Evolutionary conservation across 352 stramenopile genomes (phyloP), one percentile per base, ranked within the genome.

Genomic region (Phytophthora multivora): DNA sequence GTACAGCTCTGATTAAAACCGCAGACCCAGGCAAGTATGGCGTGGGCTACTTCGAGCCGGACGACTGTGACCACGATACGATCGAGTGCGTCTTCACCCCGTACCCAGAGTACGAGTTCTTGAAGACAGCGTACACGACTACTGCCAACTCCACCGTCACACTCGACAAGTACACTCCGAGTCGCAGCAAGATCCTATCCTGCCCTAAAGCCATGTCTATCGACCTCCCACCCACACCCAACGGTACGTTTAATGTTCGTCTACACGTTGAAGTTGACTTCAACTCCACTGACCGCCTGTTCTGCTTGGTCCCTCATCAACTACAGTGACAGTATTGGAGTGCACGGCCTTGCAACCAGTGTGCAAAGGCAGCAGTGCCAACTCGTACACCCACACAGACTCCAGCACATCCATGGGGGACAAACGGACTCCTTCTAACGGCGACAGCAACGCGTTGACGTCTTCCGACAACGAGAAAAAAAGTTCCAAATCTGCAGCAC

Each of bases 61-160:
- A 86, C 18, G 69, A 79, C 51, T 94, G 85, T 49, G 81, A 94
- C 73, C 63, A 91, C 61, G 69, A 77, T 43, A 75, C 35, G n/a
- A 57, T 71, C 10, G 36, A 57, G 52, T 93, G 84, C 56, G 66
- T 61, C 47, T 93, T 86, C 67, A 80, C 55, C 38, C 79, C 79
- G 16, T 91, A 92, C 54, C 86, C 86, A 4, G 81, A 94, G 66
- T 90, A 81, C 50, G 65, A 80, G 4, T 83, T 84, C 63, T 73
- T 94, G 31, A 89, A 90, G 61, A 73, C 71, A 36, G 81, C 81
- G n/a, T 94, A 89, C 77, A 88, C 79, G 5, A 85, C 72, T 0
- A 93, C 83, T 0, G 72, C 71, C 47, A 65, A 65, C n/a, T 90
- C 83, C 28, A 87, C 75, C 0, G 28, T 90, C 18, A 86, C 39